Evolutionary conservation across 1,284 basidiomycete genomes (phyloP), one percentile per base, ranked within the genome.

Genomic region (Ustilago crameri): DNA sequence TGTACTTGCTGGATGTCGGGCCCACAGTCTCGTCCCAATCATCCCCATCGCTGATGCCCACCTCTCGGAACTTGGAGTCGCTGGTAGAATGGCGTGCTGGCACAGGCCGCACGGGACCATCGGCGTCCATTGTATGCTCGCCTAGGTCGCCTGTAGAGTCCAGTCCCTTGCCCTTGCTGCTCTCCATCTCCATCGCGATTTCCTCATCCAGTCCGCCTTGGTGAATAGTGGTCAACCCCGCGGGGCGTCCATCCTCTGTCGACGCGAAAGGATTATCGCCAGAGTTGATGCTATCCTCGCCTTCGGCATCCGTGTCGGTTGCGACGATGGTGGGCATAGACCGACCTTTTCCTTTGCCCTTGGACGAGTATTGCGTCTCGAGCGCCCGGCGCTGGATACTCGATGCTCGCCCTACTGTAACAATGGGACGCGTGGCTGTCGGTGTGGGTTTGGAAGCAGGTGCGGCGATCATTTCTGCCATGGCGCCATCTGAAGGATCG

Each of bases 281-380:
- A 22, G 40, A 9, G 23, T n/a, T 10, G 7, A 8, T n/a, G 30
- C 20, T 44, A 17, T 51, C 59, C 30, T 75, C 63, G 7, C 38
- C 47, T 44, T 72, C 69, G 15, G 70, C 65, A 5, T 73, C 74
- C 1, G 70, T 69, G 41, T 76, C 74, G 9, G 74, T 76, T 2
- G 66, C 63, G 15, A 76, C 71, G 32, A 76, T 76, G 14, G 69
- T 66, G 0, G 74, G 74, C 64, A 74, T 74, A 1, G 59, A 59
- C 3, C 60, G 59, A 2, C 51, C 58, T 24, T 71, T 71, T 18
- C 67, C 68, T 12, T 71, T 71, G 23, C 61, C 63, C 10, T 67
- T 70, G 17, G 48, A 41, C 3, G 51, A 55, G 40, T 52, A 53
- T 12, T 44, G 41, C 3, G 56, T 34, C n/a, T 75, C 72, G 30